Base-by-base conservation (phyloP, 352 stramenopile genomes). In the Globisporangium nodosum region DNA sequence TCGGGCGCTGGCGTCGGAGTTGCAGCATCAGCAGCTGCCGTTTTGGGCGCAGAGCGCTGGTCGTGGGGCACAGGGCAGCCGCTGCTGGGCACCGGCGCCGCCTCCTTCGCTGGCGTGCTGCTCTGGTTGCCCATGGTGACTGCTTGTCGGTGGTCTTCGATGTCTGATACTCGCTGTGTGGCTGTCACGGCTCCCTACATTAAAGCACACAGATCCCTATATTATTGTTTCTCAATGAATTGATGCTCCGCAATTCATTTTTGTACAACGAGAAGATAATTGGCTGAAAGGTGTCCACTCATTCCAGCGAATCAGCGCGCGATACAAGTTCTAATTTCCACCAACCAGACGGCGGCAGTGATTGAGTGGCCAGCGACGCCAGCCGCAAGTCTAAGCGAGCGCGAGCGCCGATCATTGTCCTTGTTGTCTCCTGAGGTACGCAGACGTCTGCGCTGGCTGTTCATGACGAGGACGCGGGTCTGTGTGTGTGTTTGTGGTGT, bases 341-440 rank as follows among this genome's bases (percentile, higher is more conserved):
- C 20, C 30, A 27, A 43, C 54, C 16, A 35, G 30, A 46, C 42
- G 7, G 33, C 7, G 15, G 8, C 5, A 7, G 15, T 21, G 56
- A 58, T 54, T 69, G 37, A 54, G 43, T 65, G 61, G 66, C 45
- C 45, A 49, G 45, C 45, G 45, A 18, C 37, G 37, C 37, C 37
- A 43, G 37, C 37, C 11, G 9, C 12, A 15, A 43, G 11, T 43
- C 37, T 12, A 43, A 16, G 37, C 15, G 52, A 42, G 31, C 12
- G 24, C n/a, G 33, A 24, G 48, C 21, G 18, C 33, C 39, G 62
- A 45, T 63, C 76, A 87, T 85, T 87, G 73, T 82, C 77, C 77
- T 85, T 85, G 73, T 85, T 85, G 75, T 87, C 77, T 87, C 76
- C 73, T 82, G 69, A 84, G 76, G 76, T 87, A 69, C 69, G 70